Evolutionary conservation across 2,329 filamentous ascomycete genomes (phyloP), one percentile per base, ranked within the genome.

Genomic region (Cadophora luteo-olivacea): DNA sequence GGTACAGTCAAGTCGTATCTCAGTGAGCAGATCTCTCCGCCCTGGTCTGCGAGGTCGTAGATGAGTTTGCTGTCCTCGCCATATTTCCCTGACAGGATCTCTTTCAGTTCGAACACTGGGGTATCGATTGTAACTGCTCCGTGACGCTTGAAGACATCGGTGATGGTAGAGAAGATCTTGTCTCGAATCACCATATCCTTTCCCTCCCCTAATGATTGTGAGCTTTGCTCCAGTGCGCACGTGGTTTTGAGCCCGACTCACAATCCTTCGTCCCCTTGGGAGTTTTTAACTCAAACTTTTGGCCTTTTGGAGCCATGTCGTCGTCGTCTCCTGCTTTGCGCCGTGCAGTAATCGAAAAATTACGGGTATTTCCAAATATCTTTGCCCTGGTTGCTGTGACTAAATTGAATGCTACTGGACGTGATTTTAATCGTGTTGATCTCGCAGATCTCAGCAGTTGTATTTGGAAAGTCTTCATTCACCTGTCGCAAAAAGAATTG

Each of bases 51-150:
- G 72, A 96, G 86, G 79, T 97, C 92, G 82, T 97, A 97, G 81
- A 97, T 97, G 79, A 97, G 90, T 80, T 95, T 95, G 77, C 90
- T 92, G 80, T 97, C 93, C 82, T 97, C 93, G 79, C 93, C 93
- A 83, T 97, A 97, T 83, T 97, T 97, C 70, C 93, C 93, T 24
- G 93, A 86, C 49, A 97, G 86, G 72, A 97, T 95, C 75, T 97
- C 93, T 78, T 91, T 91, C 70, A 96, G 84, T 80, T 97, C 93
- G 78, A 97, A 97, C 69, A 96, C 92, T 72, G 86, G 88, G 68
- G 92, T 96, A 80, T 94, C 92, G 72, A 96, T 89, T 70, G 91
- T 90, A 69, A 91, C 89, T 71, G 87, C 92, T 78, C 92, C 92
- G 83, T 95, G 91, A 76, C 91, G 90, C 82, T 94, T 93, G 84